These are phyloP conservation scores for Nevesoporus exiguus DNA, from an alignment of 768 basidiomycete genomes.

Conservation along the genomic window DNA sequence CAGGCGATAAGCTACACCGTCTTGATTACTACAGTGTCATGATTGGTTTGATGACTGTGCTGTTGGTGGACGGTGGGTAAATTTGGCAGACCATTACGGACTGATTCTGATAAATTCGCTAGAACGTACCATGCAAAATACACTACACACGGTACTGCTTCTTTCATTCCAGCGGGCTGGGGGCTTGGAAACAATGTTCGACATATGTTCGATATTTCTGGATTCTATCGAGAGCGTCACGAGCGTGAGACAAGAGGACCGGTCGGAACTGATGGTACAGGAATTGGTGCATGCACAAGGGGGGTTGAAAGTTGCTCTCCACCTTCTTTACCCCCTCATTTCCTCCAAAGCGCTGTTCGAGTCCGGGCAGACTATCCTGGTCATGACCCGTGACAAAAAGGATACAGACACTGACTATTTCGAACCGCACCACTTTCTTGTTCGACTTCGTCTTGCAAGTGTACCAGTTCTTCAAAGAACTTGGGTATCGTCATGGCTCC, in stretches of 20 bases:
- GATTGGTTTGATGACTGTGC: slow-evolving; percentile 46
- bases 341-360: slow-evolving; percentile 81
- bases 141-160: slow-evolving; percentile 80
- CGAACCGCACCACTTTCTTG: slow-evolving; percentile 82
- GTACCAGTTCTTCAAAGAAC: slow-evolving; percentile 64
- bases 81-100: neutral
- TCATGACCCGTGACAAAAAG: slow-evolving; percentile 73
- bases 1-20: slow-evolving; percentile 41
- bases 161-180: slow-evolving; percentile 66
- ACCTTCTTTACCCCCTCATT: slow-evolving; percentile 71
- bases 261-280: slow-evolving; percentile 53
- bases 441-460: slow-evolving; percentile 68
- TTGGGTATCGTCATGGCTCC: slow-evolving; percentile 86
- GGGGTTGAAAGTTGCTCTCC: slow-evolving; percentile 77
- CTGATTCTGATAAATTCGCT: slow-evolving; percentile 4
- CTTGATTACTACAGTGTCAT: slow-evolving; percentile 54
- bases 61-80: slow-evolving; percentile 55
- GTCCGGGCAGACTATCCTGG: slow-evolving; percentile 73
- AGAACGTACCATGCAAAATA: slow-evolving; percentile 76
- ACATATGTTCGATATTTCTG: slow-evolving; percentile 53
- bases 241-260: slow-evolving; percentile 49
- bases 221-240: slow-evolving; percentile 54
- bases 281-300: slow-evolving; percentile 75
- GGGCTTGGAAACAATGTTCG: slow-evolving; percentile 67
- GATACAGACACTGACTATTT: slow-evolving; percentile 78